A percentile compares a stretch with the other conserved stretches of the same genome.
Conservation (phyloP, 2,329 filamentous ascomycete species). For the Hortaea werneckii region DNA sequence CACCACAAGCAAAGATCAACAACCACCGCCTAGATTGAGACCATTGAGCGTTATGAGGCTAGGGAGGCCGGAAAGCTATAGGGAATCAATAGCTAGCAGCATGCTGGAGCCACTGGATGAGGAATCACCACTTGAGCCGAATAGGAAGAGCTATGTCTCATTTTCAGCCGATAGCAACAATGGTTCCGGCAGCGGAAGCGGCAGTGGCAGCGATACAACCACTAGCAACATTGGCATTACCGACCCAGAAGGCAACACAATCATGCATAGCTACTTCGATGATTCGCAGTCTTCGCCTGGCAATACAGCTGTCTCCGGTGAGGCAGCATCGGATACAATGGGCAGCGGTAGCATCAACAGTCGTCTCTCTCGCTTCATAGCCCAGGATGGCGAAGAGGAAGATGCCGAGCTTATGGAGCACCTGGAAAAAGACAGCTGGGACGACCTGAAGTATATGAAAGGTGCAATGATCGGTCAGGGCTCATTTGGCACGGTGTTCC, state of each 20-base stretch:
- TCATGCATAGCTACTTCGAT: conserved; percentile 74
- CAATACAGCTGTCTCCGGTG: conserved; percentile 36
- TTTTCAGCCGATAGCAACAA: conserved; percentile 58
- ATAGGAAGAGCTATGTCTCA: conserved; percentile 93
- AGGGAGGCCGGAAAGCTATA: conserved; percentile 51
- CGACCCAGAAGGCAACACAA: conserved; percentile 62
- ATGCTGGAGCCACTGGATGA: conserved; percentile 84
- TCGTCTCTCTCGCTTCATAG: conserved; percentile 70
- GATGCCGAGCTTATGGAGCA: conserved; percentile 87
- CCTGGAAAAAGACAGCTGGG: conserved; percentile 85
- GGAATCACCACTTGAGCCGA: conserved; percentile 75
- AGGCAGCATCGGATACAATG: conserved; percentile 26
- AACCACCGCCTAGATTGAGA: conserved; percentile 38
- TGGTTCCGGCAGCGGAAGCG: neutral
- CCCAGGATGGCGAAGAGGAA: conserved; percentile 81
- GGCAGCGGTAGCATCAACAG: conserved; percentile 63
- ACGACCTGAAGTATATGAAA: conserved; percentile 99
- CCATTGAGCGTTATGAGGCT: conserved; percentile 52
- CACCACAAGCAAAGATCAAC: conserved; percentile 1
- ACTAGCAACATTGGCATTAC: conserved; percentile 63
- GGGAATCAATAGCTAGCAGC: conserved; percentile 82
- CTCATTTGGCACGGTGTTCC: conserved; percentile 90
- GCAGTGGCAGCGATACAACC: conserved; percentile 50
- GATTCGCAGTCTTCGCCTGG: conserved; percentile 59
- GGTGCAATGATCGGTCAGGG: conserved; percentile 93